Evolutionary conservation across 2,329 filamentous ascomycete species (phyloP).

Genomic region (Byssochlamys sp.): DNA sequence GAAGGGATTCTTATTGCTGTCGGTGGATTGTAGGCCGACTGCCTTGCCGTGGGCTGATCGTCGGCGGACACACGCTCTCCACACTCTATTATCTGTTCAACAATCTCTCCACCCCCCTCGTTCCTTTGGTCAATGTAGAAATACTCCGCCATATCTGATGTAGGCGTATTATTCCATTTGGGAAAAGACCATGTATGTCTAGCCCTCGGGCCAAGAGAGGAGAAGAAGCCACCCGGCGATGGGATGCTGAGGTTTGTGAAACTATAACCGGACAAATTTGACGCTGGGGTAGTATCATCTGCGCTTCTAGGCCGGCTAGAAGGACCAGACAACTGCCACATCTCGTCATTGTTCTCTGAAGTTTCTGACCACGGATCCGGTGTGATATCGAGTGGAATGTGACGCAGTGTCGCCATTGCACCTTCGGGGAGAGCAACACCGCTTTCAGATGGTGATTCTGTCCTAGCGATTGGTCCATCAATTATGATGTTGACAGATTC

Average conservation of each 20-base stretch:
- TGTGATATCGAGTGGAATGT: conserved; percentile 51
- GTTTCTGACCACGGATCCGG: conserved; percentile 30
- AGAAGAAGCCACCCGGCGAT: conserved; percentile 86
- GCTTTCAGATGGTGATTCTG: conserved; percentile 26
- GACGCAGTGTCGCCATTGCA: conserved; percentile 70
- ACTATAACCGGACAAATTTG: conserved; percentile 55
- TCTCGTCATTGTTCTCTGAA: conserved; percentile 48
- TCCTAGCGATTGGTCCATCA: neutral
- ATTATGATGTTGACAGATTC: neutral
- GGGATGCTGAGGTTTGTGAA: conserved; percentile 78
- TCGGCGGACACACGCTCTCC: conserved; percentile 30
- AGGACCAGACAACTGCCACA: conserved; percentile 51
- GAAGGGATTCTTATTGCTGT: conserved; percentile 41
- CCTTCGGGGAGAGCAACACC: conserved; percentile 68
- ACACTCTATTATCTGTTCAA: conserved; percentile 61
- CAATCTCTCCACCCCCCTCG: conserved; percentile 37
- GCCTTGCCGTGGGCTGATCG: conserved; percentile 26
- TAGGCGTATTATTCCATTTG: conserved; percentile 52
- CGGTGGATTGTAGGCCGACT: conserved; percentile 20
- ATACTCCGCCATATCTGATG: conserved; percentile 80
- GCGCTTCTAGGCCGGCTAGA: conserved; percentile 38
- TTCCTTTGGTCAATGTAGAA: conserved; percentile 83
- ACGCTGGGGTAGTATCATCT: conserved; percentile 38
- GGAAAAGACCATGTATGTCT: conserved; percentile 73
- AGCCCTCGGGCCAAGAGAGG: conserved; percentile 64